A percentile compares a stretch with the other conserved stretches of the same genome.
Evolutionary conservation across 495 filamentous ascomycete species (phyloP).

Genomic region (Daldinia loculata): DNA sequence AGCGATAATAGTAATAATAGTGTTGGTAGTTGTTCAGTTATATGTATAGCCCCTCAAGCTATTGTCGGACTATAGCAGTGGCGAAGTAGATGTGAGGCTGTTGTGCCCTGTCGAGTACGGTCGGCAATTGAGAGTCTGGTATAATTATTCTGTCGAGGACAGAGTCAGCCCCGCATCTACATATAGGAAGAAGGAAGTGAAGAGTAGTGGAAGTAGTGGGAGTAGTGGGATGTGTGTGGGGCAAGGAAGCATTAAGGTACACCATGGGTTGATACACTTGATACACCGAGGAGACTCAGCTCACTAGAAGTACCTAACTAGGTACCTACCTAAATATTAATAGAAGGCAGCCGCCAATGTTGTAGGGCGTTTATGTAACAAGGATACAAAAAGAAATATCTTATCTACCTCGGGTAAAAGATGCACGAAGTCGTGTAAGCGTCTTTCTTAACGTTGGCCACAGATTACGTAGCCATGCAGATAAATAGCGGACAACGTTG

Average conservation of each 20-base stretch:
- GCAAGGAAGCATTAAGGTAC: constrained; percentile 17
- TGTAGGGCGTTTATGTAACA: constrained; percentile 5
- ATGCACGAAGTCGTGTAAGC: constrained; percentile 15
- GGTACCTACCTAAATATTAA: no score
- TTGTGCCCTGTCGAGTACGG: neutral
- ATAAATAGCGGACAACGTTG: constrained; percentile 36
- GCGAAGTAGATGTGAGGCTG: neutral
- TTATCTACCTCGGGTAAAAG: constrained; percentile 35
- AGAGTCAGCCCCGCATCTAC: constrained; percentile 45
- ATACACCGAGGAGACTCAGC: constrained; percentile 34
- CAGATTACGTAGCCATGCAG: constrained; percentile 51
- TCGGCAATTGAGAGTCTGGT: constrained; percentile 13
- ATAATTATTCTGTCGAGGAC: constrained; percentile 39
- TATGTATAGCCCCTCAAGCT: neutral
- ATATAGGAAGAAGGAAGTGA: constrained; percentile 21
- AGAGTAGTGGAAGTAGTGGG: constrained; percentile 24
- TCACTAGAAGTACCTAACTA: neutral
- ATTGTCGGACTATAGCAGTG: neutral
- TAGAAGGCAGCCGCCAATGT: neutral
- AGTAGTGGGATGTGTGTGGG: constrained; percentile 39
- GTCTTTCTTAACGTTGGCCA: constrained; percentile 26
- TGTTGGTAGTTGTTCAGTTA: neutral
- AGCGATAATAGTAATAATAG: neutral
- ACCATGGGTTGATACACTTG: constrained; percentile 17
- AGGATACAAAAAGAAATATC: constrained; percentile 1